Conservation (phyloP, 164 flowering plant species). For the Magnolia officinalis region DNA sequence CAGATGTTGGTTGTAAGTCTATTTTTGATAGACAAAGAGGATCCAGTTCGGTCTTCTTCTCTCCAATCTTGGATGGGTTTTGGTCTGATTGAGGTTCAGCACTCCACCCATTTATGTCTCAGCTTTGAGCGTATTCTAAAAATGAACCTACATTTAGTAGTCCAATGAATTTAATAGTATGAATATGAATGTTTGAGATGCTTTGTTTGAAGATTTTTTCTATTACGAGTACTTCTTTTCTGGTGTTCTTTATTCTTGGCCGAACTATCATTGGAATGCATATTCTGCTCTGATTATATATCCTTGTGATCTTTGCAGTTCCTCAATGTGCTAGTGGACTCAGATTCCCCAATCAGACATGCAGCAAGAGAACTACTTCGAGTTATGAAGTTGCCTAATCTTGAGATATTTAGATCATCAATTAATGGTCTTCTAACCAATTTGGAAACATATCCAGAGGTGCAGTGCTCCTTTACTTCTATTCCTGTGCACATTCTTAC, state of each 20-base stretch:
- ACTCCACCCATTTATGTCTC: not conserved
- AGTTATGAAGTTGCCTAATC: conserved; percentile 31
- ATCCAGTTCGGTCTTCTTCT: not conserved
- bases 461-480: conserved; percentile 19
- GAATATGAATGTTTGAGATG: not conserved
- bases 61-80: not conserved
- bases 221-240: not conserved
- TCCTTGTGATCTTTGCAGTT: conserved; percentile 41
- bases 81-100: not conserved
- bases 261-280: not conserved
- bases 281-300: conserved; percentile 1
- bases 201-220: not conserved
- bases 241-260: not conserved
- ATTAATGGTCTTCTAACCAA: conserved; percentile 46
- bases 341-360: conserved; percentile 37
- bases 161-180: not conserved
- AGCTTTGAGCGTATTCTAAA: not conserved
- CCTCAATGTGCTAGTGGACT: conserved; percentile 50
- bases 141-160: not conserved
- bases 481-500: not conserved
- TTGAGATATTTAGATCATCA: conserved; percentile 41
- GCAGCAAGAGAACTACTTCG: conserved; percentile 50
- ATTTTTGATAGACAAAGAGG: not conserved
- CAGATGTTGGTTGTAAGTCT: not conserved
- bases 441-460: conserved; percentile 68